A percentile compares a stretch with the other conserved stretches of the same genome.
These are phyloP conservation scores for Sporisorium reilianum DNA, from an alignment of 1,284 basidiomycete species.

Conservation along the genomic window DNA sequence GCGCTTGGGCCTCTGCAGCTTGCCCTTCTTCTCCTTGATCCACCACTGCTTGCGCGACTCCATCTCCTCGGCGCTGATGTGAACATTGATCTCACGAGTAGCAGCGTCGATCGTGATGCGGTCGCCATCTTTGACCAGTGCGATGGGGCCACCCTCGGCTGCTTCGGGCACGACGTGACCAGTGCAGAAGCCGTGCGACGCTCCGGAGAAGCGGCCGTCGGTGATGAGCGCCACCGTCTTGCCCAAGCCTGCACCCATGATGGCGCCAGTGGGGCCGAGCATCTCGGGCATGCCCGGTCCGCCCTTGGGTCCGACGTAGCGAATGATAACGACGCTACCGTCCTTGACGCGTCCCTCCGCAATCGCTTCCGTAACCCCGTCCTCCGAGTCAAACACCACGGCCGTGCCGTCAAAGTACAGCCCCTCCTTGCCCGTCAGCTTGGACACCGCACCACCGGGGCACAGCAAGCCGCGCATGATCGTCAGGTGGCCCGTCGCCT, in stretches of 20 bases:
- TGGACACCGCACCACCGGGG: slow-evolving; percentile 89
- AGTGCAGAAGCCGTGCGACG: slow-evolving; percentile 78
- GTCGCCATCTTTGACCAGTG: slow-evolving; percentile 87
- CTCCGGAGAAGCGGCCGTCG: slow-evolving; percentile 95
- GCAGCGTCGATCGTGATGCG: slow-evolving; percentile 79
- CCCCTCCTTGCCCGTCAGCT: slow-evolving; percentile 97
- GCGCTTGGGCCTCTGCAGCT: slow-evolving; percentile 38
- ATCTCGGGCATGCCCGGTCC: slow-evolving; percentile 97
- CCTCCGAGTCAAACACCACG: slow-evolving; percentile 81
- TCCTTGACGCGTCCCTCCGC: slow-evolving; percentile 84
- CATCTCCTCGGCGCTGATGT: slow-evolving; percentile 36
- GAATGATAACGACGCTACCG: slow-evolving; percentile 87
- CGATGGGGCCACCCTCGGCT: slow-evolving; percentile 89
- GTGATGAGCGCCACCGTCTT: slow-evolving; percentile 92
- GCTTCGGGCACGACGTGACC: slow-evolving; percentile 95
- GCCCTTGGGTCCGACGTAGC: slow-evolving; percentile 89
- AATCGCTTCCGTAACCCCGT: slow-evolving; percentile 85
- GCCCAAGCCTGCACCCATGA: slow-evolving; percentile 85
- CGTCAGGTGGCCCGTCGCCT: slow-evolving; percentile 85
- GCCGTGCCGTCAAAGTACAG: slow-evolving; percentile 80
- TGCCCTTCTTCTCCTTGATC: slow-evolving; percentile 41
- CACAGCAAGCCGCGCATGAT: slow-evolving; percentile 92
- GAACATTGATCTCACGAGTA: slow-evolving; percentile 49
- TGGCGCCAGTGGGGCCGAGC: slow-evolving; percentile 75
- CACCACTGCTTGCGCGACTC: slow-evolving; percentile 32